phyloP scores from a whole-genome alignment of 441 rosid species.

The Gossypium schwendimanii region DNA sequence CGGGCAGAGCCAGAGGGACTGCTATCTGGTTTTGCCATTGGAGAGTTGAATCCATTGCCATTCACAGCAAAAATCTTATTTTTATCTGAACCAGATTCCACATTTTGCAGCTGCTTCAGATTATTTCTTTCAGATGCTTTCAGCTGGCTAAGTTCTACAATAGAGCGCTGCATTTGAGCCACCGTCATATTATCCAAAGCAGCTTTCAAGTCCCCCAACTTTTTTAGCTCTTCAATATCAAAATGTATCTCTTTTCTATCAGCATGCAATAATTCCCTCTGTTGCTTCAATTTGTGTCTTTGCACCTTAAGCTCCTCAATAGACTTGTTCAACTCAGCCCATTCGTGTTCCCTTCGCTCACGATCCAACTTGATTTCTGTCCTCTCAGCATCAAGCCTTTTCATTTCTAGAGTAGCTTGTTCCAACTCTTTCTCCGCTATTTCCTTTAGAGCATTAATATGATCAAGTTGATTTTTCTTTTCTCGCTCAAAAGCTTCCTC shows the following conservation, averaged over 20 bases:
- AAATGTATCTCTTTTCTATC: conserved; percentile 67
- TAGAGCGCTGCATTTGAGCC: conserved; percentile 59
- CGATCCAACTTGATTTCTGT: conserved; percentile 68
- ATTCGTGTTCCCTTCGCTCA: conserved; percentile 69
- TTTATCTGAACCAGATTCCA: conserved; percentile 27
- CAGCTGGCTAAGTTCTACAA: conserved; percentile 47
- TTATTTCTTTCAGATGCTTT: conserved; percentile 45
- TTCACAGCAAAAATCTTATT: conserved; percentile 23
- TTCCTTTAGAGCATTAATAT: conserved; percentile 56
- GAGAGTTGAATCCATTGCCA: conserved; percentile 34
- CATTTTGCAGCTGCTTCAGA: conserved; percentile 36
- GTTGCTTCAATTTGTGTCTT: conserved; percentile 67
- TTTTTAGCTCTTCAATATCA: conserved; percentile 62
- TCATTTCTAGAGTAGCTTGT: conserved; percentile 57
- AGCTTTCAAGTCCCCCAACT: conserved; percentile 70
- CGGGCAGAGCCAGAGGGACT: conserved; percentile 40
- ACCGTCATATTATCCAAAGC: conserved; percentile 62
- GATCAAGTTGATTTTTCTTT: conserved; percentile 64
- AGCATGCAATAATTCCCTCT: conserved; percentile 65
- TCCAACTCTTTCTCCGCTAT: conserved; percentile 58
- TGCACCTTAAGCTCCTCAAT: conserved; percentile 77
- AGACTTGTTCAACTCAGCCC: conserved; percentile 65
- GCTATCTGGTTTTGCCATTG: conserved; percentile 26
- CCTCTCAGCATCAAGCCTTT: conserved; percentile 73
- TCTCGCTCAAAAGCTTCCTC: conserved; percentile 76